Conservation (phyloP, 2,329 filamentous ascomycete species). For the Grosmannia huntii region DNA sequence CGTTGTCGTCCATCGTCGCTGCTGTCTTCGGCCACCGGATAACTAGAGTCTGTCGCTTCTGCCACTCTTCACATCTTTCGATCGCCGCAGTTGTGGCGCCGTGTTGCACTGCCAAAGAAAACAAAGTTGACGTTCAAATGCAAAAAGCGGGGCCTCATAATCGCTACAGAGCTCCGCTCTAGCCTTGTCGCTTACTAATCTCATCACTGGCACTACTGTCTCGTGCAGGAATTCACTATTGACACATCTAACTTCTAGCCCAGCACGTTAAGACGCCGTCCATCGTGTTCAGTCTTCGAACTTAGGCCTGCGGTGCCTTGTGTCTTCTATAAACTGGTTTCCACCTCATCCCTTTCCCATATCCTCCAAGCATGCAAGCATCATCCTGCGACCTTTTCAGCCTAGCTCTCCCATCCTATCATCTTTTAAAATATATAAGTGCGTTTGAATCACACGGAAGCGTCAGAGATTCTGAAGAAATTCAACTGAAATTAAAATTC, state of each 20-base stretch:
- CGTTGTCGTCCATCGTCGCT: neutral
- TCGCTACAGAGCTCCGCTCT: neutral
- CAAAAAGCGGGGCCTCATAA: neutral
- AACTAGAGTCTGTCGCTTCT: neutral
- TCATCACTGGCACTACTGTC: neutral
- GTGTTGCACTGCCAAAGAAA: neutral
- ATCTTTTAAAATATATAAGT: neutral
- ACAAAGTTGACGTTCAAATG: neutral
- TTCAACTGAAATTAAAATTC: neutral
- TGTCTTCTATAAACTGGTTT: neutral
- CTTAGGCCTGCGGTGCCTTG: neutral
- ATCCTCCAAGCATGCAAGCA: neutral
- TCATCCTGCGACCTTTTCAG: neutral
- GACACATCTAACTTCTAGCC: neutral
- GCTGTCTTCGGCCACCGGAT: neutral
- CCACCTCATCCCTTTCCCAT: neutral
- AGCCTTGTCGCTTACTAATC: neutral
- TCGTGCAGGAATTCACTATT: neutral
- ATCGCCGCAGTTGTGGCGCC: neutral
- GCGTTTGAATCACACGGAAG: neutral
- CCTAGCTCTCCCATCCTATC: neutral
- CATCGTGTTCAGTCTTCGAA: neutral
- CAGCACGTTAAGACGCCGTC: constrained; percentile 1
- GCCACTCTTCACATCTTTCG: neutral
- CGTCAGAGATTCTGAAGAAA: neutral